Evolutionary conservation across 1,284 basidiomycete genomes (phyloP), one percentile per base, ranked within the genome.

Genomic region (Cryptococcus sp.): DNA sequence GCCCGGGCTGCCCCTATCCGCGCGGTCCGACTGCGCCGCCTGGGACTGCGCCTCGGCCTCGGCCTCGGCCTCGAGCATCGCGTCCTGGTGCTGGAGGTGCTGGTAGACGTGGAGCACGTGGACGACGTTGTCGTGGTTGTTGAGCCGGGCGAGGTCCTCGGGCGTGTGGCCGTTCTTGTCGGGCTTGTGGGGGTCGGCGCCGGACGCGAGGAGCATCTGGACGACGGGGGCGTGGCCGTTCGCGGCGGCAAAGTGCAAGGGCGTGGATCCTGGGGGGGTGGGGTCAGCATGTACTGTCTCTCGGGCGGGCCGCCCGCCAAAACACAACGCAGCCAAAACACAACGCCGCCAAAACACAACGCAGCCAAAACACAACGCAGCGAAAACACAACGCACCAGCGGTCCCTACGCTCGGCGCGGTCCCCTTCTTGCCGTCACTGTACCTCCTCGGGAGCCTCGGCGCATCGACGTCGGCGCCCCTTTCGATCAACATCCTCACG

Each of bases 171-270:
- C 90, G 75, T 91, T 86, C 75, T 95, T 95, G 78, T 96, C 92
- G 18, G 85, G 75, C 54, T 85, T 84, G 71, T 86, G 81, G 21
- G 89, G 84, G 56, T 84, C 82, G 4, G 92, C 92, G 38, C 91
- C 91, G 63, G 85, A 85, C 11, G 85, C 82, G 33, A 96, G 84
- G 43, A 96, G 84, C 33, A 87, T 84, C 59, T 81, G 82, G 43
- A 91, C 83, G 64, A 91, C 84, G 18, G 81, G 76, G 35, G 83
- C 83, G 75, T 96, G 89, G 4, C 91, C 91, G 63, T 94, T 92
- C 21, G 92, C 91, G 28, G 91, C 87, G 6, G 92, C 92, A 72
- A 95, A 96, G 71, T 96, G 92, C n/a, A 96, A 83, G 0, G 92
- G 89, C 0, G 91, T 94, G 1, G 90, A 90, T 18, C 91, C 91